Conservation (phyloP, 805 yeast genomes). For the Candida easanensis region DNA sequence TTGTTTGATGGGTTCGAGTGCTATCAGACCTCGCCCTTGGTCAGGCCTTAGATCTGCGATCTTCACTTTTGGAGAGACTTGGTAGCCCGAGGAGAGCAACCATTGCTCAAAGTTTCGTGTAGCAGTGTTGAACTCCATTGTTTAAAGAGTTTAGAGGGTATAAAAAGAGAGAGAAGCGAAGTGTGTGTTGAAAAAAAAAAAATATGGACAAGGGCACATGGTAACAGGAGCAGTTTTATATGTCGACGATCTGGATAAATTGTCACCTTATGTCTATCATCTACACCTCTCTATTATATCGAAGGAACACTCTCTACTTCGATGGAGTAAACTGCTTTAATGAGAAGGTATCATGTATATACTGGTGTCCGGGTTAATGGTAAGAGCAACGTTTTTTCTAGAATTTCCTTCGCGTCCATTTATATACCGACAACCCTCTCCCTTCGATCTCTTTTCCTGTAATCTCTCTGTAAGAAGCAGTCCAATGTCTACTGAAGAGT, state of each 20-base stretch:
- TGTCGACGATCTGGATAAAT: too few relatives aligned
- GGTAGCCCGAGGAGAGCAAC: constrained; percentile 41
- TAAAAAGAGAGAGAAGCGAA: background rate
- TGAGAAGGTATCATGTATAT: too few relatives aligned
- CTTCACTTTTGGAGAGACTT: constrained; percentile 52
- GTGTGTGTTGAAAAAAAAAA: background rate
- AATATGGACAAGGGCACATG: background rate
- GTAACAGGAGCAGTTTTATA: too few relatives aligned
- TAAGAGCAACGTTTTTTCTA: constrained; percentile 9
- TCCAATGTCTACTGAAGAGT: constrained; percentile 72
- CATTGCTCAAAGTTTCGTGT: constrained; percentile 45
- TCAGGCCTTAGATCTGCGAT: constrained; percentile 57
- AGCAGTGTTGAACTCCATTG: constrained; percentile 22
- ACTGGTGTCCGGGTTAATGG: too few relatives aligned
- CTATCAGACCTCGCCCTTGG: constrained; percentile 81
- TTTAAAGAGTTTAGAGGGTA: too few relatives aligned
- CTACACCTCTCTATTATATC: too few relatives aligned
- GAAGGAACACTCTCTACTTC: too few relatives aligned
- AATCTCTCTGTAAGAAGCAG: too few relatives aligned
- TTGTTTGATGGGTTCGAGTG: constrained; percentile 52
- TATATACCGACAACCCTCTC: background rate
- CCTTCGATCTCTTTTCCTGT: background rate
- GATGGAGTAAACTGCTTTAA: too few relatives aligned
- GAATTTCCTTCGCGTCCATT: constrained; percentile 5
- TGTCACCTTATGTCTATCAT: too few relatives aligned